These are phyloP conservation scores for Monosporozyma servazzii DNA, from an alignment of 805 yeast species.

Conservation along the genomic window DNA sequence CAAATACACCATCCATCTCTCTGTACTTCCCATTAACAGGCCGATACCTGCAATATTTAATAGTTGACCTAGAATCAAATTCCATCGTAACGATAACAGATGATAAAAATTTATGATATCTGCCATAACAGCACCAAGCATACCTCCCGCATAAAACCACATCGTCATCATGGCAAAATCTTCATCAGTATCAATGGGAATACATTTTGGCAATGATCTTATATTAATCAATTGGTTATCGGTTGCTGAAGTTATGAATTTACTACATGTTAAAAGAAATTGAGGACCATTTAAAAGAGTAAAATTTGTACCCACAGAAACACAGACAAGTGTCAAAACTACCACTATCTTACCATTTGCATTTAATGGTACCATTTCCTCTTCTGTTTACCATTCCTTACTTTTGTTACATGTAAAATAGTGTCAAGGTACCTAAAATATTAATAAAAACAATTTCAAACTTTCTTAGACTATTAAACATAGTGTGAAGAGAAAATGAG, in stretches of 20 bases:
- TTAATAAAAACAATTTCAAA: neutral
- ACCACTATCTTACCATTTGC: neutral
- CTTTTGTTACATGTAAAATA: neutral
- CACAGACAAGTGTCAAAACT: neutral
- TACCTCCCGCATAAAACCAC: constrained; percentile 70
- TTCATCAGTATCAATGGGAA: constrained; percentile 46
- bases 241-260: constrained; percentile 3
- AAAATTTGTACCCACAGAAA: constrained; percentile 54
- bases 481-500: neutral
- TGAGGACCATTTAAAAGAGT: constrained; percentile 42
- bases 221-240: neutral
- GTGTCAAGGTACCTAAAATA: neutral
- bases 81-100: neutral
- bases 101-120: constrained; percentile 3
- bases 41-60: neutral
- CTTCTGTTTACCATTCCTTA: neutral
- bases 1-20: neutral
- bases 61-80: neutral
- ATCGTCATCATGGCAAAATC: constrained; percentile 71
- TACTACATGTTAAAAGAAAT: constrained; percentile 41
- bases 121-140: constrained; percentile 46
- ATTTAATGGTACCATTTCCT: neutral
- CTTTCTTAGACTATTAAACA: neutral
- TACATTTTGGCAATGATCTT: constrained; percentile 46
- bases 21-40: neutral